Conservation (phyloP, 1,284 basidiomycete genomes). For the Tetrapyrgos nigripes region DNA sequence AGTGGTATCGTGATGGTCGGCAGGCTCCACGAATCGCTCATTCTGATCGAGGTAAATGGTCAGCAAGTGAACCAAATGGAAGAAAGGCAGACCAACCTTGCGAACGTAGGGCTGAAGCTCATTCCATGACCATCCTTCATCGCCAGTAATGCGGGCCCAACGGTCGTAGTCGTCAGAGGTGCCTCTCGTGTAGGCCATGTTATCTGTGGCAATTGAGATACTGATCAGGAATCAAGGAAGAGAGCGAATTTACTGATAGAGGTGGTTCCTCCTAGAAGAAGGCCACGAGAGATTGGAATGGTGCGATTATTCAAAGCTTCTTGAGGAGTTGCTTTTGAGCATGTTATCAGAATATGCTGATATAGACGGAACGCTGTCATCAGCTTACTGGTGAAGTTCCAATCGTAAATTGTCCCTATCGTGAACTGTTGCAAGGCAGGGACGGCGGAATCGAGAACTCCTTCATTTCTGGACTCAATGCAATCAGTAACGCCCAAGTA, state of each 20-base stretch:
- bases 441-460: constrained; percentile 20
- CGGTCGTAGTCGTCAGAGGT: constrained; percentile 48
- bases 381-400: constrained; percentile 23
- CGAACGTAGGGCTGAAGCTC: constrained; percentile 39
- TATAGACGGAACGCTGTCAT: too few species aligned
- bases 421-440: constrained; percentile 24
- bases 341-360: background rate
- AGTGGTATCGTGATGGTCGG: constrained; percentile 23
- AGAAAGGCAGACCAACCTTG: constrained; percentile 30
- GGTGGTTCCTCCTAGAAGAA: constrained; percentile 44
- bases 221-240: background rate
- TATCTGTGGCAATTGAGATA: constrained; percentile 33
- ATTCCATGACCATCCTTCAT: constrained; percentile 49
- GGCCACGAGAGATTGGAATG: constrained; percentile 36
- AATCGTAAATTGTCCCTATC: constrained; percentile 31
- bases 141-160: constrained; percentile 41
- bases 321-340: constrained; percentile 41
- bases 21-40: constrained; percentile 17
- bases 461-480: constrained; percentile 22
- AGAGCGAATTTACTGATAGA: constrained; percentile 42
- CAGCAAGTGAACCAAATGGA: background rate
- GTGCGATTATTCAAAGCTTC: constrained; percentile 33
- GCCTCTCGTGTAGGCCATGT: constrained; percentile 47
- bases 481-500: background rate
- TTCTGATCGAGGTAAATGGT: constrained; percentile 19